Evolutionary conservation across 257 asterid genomes (phyloP).

Genomic region (Striga asiatica): DNA sequence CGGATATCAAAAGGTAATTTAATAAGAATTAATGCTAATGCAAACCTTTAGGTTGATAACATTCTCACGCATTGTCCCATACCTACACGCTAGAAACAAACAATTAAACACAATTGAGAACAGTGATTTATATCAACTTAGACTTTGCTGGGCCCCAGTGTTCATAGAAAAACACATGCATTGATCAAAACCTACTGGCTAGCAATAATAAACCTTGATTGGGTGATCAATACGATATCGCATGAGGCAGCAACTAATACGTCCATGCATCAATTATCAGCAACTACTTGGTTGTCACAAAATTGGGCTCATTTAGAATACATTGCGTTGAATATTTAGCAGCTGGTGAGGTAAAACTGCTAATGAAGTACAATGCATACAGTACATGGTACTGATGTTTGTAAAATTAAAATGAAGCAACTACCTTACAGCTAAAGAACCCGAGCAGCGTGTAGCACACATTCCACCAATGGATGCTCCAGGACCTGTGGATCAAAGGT

Average conservation of each 20-base stretch:
- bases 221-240: neutral
- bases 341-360: slow-evolving; percentile 8
- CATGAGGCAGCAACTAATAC: neutral
- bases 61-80: slow-evolving; percentile 98
- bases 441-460: slow-evolving; percentile 99
- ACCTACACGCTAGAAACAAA: slow-evolving; percentile 64
- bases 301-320: neutral
- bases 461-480: slow-evolving; percentile 99
- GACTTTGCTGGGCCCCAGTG: neutral
- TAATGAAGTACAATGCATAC: neutral
- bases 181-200: neutral
- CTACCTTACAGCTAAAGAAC: slow-evolving; percentile 97
- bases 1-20: slow-evolving; percentile 12
- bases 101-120: slow-evolving; percentile 25
- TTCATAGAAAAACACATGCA: neutral
- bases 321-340: neutral
- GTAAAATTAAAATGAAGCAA: slow-evolving; percentile 15
- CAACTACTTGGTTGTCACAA: neutral
- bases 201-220: slow-evolving; percentile 1
- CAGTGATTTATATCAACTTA: neutral
- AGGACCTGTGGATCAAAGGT: slow-evolving; percentile 54
- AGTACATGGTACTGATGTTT: slow-evolving; percentile 6
- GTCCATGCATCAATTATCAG: neutral
- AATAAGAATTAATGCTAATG: slow-evolving; percentile 13
- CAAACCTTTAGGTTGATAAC: slow-evolving; percentile 93